Evolutionary conservation across 306 rosid species (phyloP), one percentile per base, ranked within the genome.

Genomic region (Fragaria vesca): DNA sequence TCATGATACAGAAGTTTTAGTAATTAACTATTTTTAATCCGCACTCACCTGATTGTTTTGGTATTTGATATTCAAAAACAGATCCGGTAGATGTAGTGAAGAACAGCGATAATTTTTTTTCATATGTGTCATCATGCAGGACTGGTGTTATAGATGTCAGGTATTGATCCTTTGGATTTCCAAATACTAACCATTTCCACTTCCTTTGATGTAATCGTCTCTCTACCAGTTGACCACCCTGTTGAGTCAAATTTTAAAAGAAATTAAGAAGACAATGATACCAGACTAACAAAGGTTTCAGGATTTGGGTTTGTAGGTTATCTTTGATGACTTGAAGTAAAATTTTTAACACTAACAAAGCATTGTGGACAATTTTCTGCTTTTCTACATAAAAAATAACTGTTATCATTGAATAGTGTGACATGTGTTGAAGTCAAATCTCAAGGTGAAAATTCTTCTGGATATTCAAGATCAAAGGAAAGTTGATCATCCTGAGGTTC

Each of bases 111-210:
- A 88, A 72, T 38, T 62, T 52, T 67, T 86, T 84, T 63, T 88
- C 92, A 62, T 88, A 79, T 47, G 83, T 76, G 71, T 88, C 96
- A 62, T 94, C 90, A 54, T 80, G 88, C 77, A 76, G 79, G 62
- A 77, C 80, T 65, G 84, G 94, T 34, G 94, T 82, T 24, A 92
- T 82, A 24, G 97, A 89, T 34, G 97, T 82, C 82, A 94, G 88
- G 81, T 75, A 85, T 74, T 92, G 93, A 83, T 86, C 85, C 68
- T 72, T 82, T 30, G 97, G 98, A 67, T 89, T 84, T 87, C 97
- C 98, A 81, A 90, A 93, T 45, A 87, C 83, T 34, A 92, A 70
- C 98, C 97, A 94, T 83, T 89, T 94, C 98, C 98, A 94, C 86
- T 94, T 92, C 85, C 97, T 94, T 79, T 90, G 96, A 62, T 94